A percentile compares a stretch with the other conserved stretches of the same genome.
phyloP scores from a whole-genome alignment of 2,329 filamentous ascomycete species.

The Colletotrichum sp. region DNA sequence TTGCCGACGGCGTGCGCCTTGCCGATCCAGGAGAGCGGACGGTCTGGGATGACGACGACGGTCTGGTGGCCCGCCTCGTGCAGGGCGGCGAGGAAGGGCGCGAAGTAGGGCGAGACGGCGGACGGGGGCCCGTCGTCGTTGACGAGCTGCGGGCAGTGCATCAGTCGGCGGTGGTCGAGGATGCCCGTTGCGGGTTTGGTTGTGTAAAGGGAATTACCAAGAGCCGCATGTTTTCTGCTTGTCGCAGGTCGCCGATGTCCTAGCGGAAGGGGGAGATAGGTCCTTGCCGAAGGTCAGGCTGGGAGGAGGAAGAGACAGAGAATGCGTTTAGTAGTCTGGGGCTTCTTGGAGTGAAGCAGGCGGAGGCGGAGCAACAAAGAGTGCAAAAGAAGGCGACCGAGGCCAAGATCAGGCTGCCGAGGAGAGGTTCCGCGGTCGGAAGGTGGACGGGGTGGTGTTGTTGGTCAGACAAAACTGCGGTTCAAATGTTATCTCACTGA shows the following conservation, averaged over 20 bases:
- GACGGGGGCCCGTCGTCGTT: conserved; percentile 67
- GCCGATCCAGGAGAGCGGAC: conserved; percentile 77
- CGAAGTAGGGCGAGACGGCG: conserved; percentile 64
- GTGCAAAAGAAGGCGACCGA: background rate
- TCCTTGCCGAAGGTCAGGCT: background rate
- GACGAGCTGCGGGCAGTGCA: conserved; percentile 30
- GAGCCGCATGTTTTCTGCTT: conserved; percentile 11
- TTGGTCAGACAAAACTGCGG: background rate
- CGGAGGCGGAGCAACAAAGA: background rate
- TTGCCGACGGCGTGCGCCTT: conserved; percentile 78
- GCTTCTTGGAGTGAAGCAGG: background rate
- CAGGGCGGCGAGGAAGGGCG: conserved; percentile 58
- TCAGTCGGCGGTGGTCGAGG: background rate
- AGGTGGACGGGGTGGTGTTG: background rate
- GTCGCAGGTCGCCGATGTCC: conserved; percentile 7
- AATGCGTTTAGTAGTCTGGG: background rate
- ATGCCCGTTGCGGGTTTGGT: background rate
- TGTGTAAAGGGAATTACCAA: conserved; percentile 9
- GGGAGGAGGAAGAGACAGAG: background rate
- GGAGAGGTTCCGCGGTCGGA: background rate
- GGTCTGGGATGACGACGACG: conserved; percentile 72
- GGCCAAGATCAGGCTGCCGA: conserved; percentile 3
- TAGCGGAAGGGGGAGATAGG: background rate
- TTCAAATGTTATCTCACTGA: background rate
- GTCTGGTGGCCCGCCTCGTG: conserved; percentile 68